phyloP scores from a whole-genome alignment of 2,329 filamentous ascomycete species.

The Colletotrichum phormii region DNA sequence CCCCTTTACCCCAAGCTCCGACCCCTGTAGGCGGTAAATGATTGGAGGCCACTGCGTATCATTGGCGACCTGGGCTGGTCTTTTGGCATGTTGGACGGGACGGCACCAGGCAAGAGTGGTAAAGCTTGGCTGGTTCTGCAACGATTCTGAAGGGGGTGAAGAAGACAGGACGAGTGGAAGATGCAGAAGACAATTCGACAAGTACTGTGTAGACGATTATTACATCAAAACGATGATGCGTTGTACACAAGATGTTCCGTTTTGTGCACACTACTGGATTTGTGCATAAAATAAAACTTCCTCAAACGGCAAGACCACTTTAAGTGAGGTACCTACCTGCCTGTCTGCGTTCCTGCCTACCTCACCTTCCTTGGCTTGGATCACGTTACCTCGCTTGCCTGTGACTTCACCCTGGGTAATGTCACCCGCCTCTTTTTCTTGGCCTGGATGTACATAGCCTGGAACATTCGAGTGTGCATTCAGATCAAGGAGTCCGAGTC shows the following conservation, averaged over 20 bases:
- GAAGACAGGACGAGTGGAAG: neutral
- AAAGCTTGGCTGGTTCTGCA: neutral
- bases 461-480: too few species aligned
- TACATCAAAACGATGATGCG: neutral
- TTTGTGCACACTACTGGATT: neutral
- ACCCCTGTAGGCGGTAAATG: conserved; percentile 1
- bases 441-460: too few species aligned
- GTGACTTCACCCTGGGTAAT: too few species aligned
- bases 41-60: neutral
- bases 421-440: too few species aligned
- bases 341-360: too few species aligned
- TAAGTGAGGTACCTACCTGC: too few species aligned
- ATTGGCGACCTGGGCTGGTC: neutral
- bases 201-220: neutral
- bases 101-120: neutral
- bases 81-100: neutral
- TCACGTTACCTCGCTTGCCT: neutral
- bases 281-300: neutral
- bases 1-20: conserved; percentile 5
- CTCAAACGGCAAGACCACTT: neutral
- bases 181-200: neutral
- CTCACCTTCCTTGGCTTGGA: neutral
- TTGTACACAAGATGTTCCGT: neutral
- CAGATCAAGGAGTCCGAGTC: too few species aligned
- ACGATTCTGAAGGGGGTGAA: neutral